These are phyloP conservation scores for Cryptococcus amylolentus DNA, from an alignment of 1,284 basidiomycete species.

Conservation along the genomic window DNA sequence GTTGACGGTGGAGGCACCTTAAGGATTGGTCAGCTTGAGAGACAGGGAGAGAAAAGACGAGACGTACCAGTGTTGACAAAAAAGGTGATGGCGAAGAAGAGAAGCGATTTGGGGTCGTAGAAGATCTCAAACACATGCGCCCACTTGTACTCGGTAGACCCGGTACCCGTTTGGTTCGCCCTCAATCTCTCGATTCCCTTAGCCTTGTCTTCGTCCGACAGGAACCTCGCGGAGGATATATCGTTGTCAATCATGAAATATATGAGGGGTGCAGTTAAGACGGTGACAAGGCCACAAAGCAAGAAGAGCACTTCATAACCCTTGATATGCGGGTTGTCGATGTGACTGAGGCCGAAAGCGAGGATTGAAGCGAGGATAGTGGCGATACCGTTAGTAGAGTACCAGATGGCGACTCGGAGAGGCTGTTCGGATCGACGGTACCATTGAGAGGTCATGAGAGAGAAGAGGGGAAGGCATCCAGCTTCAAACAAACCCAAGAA, in stretches of 20 bases:
- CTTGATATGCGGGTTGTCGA: constrained; percentile 31
- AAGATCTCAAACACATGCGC: constrained; percentile 45
- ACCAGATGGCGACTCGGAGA: constrained; percentile 44
- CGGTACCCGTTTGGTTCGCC: constrained; percentile 49
- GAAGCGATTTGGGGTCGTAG: constrained; percentile 44
- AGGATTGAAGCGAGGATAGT: constrained; percentile 43
- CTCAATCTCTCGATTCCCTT: constrained; percentile 50
- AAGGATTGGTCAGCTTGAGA: too few species aligned
- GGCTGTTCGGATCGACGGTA: constrained; percentile 49
- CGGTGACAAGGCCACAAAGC: constrained; percentile 27
- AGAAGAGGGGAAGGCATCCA: constrained; percentile 47
- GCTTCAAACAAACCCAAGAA: constrained; percentile 50
- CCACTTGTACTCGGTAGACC: constrained; percentile 45
- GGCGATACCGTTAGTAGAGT: constrained; percentile 47
- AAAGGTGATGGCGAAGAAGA: constrained; percentile 44
- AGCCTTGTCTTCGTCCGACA: constrained; percentile 43
- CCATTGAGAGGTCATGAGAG: constrained; percentile 49
- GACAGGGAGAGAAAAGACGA: too few species aligned
- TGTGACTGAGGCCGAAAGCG: constrained; percentile 40
- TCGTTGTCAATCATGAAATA: constrained; percentile 42
- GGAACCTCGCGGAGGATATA: constrained; percentile 45
- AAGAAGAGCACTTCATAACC: constrained; percentile 50
- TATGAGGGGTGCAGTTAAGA: constrained; percentile 42
- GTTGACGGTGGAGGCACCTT: constrained; percentile 35
- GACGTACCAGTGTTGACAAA: constrained; percentile 35